Percentiles rank a stretch among this genome's conserved stretches.
phyloP scores from a whole-genome alignment of 352 stramenopile genomes.

The Phytophthora tentaculata region DNA sequence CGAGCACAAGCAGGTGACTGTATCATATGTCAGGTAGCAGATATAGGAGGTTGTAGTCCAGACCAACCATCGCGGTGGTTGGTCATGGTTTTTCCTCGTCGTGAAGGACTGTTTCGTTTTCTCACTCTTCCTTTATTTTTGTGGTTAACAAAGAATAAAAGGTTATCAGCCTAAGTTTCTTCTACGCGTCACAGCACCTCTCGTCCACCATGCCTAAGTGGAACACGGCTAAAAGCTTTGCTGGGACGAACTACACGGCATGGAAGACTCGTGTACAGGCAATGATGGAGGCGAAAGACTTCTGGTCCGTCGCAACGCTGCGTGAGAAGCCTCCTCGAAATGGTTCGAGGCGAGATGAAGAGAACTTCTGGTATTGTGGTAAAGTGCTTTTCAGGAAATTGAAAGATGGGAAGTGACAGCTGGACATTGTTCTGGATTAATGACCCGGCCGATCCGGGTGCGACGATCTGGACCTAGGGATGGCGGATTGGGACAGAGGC shows the following conservation, averaged over 20 bases:
- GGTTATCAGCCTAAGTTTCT: neutral
- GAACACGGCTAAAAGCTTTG: neutral
- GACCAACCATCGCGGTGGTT: neutral
- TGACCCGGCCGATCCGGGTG: no score
- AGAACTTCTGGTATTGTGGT: neutral
- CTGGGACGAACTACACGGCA: neutral
- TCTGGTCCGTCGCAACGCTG: neutral
- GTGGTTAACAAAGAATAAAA: no score
- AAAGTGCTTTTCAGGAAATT: no score
- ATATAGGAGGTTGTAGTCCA: neutral
- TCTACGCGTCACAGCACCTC: neutral
- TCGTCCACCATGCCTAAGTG: neutral
- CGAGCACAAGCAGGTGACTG: neutral
- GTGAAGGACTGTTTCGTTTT: no score
- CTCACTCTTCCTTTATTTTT: no score
- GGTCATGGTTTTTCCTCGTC: conserved; percentile 2
- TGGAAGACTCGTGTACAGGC: neutral
- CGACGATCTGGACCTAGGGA: no score
- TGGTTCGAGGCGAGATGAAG: neutral
- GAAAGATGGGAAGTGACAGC: no score
- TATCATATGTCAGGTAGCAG: neutral
- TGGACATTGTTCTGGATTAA: no score
- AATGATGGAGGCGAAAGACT: neutral
- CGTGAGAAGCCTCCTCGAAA: neutral
- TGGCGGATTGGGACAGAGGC: no score